These are phyloP conservation scores for Syzygium oleosum DNA, from an alignment of 345 rosid genomes.

Conservation along the genomic window DNA sequence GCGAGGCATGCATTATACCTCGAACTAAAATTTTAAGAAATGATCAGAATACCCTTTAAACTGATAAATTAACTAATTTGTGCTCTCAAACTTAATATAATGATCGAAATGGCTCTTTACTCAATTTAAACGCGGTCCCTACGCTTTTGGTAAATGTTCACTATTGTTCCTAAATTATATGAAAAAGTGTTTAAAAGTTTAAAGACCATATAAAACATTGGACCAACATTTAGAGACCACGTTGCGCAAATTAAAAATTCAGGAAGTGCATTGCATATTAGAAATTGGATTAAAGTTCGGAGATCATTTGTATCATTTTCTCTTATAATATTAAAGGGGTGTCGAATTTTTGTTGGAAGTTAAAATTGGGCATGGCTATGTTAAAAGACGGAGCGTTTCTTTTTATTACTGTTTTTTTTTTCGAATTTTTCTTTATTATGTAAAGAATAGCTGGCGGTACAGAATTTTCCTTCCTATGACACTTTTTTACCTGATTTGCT, in stretches of 20 bases:
- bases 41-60: neutral
- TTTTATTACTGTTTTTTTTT: neutral
- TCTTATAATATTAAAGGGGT: neutral
- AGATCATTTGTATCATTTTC: too few relatives aligned
- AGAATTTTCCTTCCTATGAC: neutral
- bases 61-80: neutral
- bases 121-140: neutral
- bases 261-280: too few relatives aligned
- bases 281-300: too few relatives aligned
- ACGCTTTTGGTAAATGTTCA: too few relatives aligned
- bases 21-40: neutral
- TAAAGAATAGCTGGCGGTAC: neutral
- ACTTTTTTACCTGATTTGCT: neutral
- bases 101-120: neutral
- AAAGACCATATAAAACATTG: too few relatives aligned
- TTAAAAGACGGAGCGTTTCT: neutral
- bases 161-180: too few relatives aligned
- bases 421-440: neutral
- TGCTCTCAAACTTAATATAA: neutral
- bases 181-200: too few relatives aligned
- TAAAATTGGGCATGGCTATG: neutral
- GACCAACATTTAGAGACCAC: too few relatives aligned
- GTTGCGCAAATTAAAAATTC: too few relatives aligned
- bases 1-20: neutral
- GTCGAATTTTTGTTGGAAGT: neutral